Evolutionary conservation across 192 early-diverging fungal species (phyloP).

Genomic region (Podila epicladia): DNA sequence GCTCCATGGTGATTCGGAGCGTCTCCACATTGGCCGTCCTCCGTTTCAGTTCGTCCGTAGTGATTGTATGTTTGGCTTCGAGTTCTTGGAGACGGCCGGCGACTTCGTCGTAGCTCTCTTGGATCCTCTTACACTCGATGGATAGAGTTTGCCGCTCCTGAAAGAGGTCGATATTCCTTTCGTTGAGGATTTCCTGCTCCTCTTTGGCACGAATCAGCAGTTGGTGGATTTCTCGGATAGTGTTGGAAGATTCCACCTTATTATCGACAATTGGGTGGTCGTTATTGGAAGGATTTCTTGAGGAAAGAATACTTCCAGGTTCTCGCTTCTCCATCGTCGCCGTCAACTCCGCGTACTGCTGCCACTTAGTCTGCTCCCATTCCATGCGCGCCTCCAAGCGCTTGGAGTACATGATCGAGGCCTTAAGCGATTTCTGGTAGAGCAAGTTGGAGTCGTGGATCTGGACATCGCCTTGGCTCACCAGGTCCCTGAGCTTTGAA

Average conservation of each 20-base stretch:
- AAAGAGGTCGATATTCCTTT: neutral
- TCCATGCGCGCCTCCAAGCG: neutral
- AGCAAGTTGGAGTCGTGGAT: neutral
- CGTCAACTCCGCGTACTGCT: neutral
- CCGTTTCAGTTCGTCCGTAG: neutral
- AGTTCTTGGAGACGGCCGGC: neutral
- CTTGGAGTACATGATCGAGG: neutral
- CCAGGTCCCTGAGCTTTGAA: neutral
- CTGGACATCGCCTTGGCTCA: neutral
- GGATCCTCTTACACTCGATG: neutral
- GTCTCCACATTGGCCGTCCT: neutral
- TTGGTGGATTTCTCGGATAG: neutral
- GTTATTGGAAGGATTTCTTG: neutral
- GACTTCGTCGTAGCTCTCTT: neutral
- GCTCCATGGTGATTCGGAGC: slow-evolving; percentile 1
- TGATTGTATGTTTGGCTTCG: neutral
- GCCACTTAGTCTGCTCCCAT: neutral
- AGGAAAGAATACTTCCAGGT: neutral
- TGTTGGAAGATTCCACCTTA: neutral
- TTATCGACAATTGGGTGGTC: neutral
- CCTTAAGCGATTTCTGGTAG: neutral
- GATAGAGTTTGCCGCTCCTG: neutral
- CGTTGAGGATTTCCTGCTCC: neutral
- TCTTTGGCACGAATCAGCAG: neutral
- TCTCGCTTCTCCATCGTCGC: neutral